Evolutionary conservation across 306 rosid genomes (phyloP).

Genomic region (Hippophae tibetana): DNA sequence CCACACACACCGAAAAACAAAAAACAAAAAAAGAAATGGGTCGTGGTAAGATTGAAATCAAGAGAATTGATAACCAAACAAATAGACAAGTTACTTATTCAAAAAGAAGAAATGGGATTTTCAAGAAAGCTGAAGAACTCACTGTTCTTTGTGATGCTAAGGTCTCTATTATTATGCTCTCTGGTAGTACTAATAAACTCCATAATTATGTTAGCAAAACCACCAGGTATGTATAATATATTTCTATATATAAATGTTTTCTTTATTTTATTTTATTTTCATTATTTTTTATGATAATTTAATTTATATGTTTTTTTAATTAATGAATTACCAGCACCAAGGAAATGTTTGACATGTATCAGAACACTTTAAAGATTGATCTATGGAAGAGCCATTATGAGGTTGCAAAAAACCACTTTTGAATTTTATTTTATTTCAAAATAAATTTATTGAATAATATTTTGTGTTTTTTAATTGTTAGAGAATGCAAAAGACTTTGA

Average conservation of each 20-base stretch:
- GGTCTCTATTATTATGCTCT: constrained; percentile 77
- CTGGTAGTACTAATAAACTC: constrained; percentile 39
- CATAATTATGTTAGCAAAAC: constrained; percentile 56
- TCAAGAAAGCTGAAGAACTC: constrained; percentile 90
- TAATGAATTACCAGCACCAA: constrained; percentile 33
- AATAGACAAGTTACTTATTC: constrained; percentile 91
- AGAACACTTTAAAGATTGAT: constrained; percentile 39
- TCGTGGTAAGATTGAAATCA: constrained; percentile 78
- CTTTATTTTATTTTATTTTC: neutral
- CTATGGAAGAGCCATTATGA: constrained; percentile 67
- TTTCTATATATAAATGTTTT: neutral
- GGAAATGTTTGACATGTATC: constrained; percentile 57
- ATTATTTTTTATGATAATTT: neutral
- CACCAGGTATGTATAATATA: constrained; percentile 24
- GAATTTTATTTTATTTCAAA: neutral
- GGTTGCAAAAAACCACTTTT: constrained; percentile 24
- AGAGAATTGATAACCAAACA: constrained; percentile 65
- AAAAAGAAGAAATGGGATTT: constrained; percentile 65
- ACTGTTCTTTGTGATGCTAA: constrained; percentile 81
- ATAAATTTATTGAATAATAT: neutral
- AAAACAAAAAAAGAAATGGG: constrained; percentile 31
- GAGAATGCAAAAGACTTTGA: constrained; percentile 57
- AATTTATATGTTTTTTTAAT: neutral
- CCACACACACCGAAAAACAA: neutral
- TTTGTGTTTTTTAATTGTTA: constrained; percentile 11